A percentile compares a stretch with the other conserved stretches of the same genome.
These are phyloP conservation scores for Fusarium sp. DNA, from an alignment of 2,329 filamentous ascomycete genomes.

Conservation along the genomic window DNA sequence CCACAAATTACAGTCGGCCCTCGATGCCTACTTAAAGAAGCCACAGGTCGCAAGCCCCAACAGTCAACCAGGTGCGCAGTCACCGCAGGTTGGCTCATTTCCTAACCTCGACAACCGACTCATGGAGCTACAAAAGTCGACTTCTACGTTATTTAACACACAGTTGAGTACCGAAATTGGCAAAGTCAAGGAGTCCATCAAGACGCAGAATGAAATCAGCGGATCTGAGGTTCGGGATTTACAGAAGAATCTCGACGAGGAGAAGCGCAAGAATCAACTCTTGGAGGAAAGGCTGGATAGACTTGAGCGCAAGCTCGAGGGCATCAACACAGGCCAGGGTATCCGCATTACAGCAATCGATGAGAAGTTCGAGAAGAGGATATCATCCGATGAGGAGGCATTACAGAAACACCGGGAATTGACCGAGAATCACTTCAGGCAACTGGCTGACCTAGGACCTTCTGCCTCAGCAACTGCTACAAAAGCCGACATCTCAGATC, in stretches of 20 bases:
- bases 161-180: slow-evolving; percentile 29
- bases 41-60: background rate
- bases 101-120: slow-evolving; percentile 4
- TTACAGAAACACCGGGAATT: slow-evolving; percentile 2
- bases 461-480: background rate
- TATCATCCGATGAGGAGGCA: background rate
- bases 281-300: slow-evolving; percentile 30
- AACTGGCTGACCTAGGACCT: background rate
- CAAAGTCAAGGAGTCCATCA: slow-evolving; percentile 19
- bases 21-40: slow-evolving; percentile 13
- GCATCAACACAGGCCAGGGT: slow-evolving; percentile 12
- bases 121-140: slow-evolving; percentile 15
- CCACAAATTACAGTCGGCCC: slow-evolving; percentile 11
- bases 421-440: background rate
- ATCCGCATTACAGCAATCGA: slow-evolving; percentile 8
- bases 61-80: slow-evolving; percentile 1
- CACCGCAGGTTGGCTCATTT: background rate
- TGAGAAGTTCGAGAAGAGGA: slow-evolving; percentile 6
- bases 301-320: slow-evolving; percentile 45
- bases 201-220: background rate
- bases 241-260: slow-evolving; percentile 21
- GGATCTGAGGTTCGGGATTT: slow-evolving; percentile 22
- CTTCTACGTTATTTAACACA: slow-evolving; percentile 1
- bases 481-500: background rate
- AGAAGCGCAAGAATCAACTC: slow-evolving; percentile 23